Evolutionary conservation across 768 basidiomycete genomes (phyloP), one percentile per base, ranked within the genome.

Genomic region (Paxillus ammoniavirescens): DNA sequence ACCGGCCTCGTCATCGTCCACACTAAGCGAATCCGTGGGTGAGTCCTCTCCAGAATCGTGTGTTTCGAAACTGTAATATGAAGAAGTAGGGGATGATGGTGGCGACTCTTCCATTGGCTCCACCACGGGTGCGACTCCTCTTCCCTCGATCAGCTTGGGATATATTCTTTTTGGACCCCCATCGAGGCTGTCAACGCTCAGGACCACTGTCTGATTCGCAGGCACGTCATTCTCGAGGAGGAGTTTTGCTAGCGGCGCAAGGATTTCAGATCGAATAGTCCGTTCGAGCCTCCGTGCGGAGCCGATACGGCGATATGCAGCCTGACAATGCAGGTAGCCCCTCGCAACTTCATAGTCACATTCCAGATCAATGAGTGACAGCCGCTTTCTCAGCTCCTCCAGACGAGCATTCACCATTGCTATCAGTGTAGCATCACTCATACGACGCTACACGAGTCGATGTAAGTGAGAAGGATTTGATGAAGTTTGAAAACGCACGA

Each of bases 251-350:
- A 51, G 50, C 2, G 50, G 50, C 44, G 41, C 38, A 4, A 51
- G 41, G 41, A 51, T 33, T 31, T 51, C 42, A 6, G 40, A 44
- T 51, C 50, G 50, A 33, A 51, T 51, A 9, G 35, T 9, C 15
- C 50, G 50, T 28, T 51, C 50, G 17, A 51, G 42, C 41, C 50
- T 30, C 23, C 50, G 50, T 2, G 50, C 50, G 47, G 26, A 47
- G 30, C 50, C 50, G 12, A 42, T 31, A 43, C 42, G 42, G 30
- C 5, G 23, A 9, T 3, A 44, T 4, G 38, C 23, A 1, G 26
- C 50, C 26, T 42, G 31, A 9, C 15, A 26, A 21, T 51, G 23
- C 8, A 51, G 30, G 17, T 23, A 31, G 15, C 13, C 23, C 42
- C 4, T 15, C 13, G 40, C 50, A 9, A 23, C 8, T 6, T 33